Evolutionary conservation across 495 filamentous ascomycete genomes (phyloP), one percentile per base, ranked within the genome.

Genomic region (Peziza echinospora): DNA sequence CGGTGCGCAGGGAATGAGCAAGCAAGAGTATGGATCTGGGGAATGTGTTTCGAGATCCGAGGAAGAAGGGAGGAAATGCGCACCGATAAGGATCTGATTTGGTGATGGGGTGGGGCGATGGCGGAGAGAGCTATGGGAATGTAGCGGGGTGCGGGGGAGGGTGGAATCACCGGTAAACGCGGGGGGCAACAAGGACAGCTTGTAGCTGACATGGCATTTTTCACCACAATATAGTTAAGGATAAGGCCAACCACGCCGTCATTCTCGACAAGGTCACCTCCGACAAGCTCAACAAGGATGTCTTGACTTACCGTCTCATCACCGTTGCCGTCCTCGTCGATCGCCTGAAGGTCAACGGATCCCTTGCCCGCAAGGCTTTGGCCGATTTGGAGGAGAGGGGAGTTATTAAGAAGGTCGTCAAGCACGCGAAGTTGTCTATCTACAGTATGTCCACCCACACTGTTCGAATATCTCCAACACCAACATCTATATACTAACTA

Each of bases 281-380:
- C 24, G 45, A 50, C 16, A 54, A 54, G 30, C 45, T 71, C 46
- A 57, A 62, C 44, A 45, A 53, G 9, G 59, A 62, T 73, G 91
- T 99, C 56, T 89, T 96, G 69, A 93, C 91, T 51, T 99, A 94
- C 81, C 85, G 91, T 60, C 84, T 99, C 68, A 82, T 99, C 74
- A 99, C 91, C 60, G 82, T 96, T 62, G 84, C 91, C 58, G 85
- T 80, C 58, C 86, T 99, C 58, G 91, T 99, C 75, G 91, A 99
- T 65, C 75, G 91, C 63, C 77, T 94, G 65, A 99, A 99, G 84
- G 93, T 99, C 76, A 99, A 99, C 71, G 91, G 91, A 62, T 86
- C 80, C 60, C 72, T 99, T 60, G 91, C 91, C 54, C 77, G 91
- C 61, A 68, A 71, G 65, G 85, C 82, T 65, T 72, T 99, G 49